phyloP scores from a whole-genome alignment of 2,329 filamentous ascomycete species.

The Botrytis fragariae region DNA sequence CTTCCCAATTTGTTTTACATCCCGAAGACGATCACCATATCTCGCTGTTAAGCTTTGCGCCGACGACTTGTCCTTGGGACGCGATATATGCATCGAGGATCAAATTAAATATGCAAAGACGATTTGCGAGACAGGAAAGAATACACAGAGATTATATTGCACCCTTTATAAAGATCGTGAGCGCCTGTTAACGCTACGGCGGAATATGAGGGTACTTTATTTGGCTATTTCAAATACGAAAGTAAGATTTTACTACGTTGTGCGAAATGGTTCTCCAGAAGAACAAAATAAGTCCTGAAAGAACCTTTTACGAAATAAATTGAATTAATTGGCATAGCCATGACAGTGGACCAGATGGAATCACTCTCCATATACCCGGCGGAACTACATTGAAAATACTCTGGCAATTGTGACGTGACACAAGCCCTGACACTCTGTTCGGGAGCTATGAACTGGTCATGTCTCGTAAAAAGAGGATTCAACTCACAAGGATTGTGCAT shows the following conservation, averaged over 20 bases:
- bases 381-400: background rate
- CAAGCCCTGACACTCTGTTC: background rate
- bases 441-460: background rate
- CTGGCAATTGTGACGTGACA: background rate
- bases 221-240: background rate
- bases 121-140: constrained; percentile 8
- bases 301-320: background rate
- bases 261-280: background rate
- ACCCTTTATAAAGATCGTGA: background rate
- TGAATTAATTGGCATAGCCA: background rate
- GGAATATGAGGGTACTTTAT: background rate
- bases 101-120: background rate
- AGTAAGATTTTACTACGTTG: background rate
- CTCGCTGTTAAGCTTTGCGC: background rate
- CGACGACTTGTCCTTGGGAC: constrained; percentile 1
- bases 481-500: constrained; percentile 5
- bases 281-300: background rate
- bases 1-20: background rate
- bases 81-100: background rate
- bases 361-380: background rate
- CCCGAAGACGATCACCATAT: constrained; percentile 3
- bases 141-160: constrained; percentile 5
- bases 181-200: background rate
- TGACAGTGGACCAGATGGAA: background rate
- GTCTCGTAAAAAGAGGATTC: background rate